Base-by-base conservation (phyloP, 139 green algal genomes). In the Micractinium conductrix region DNA sequence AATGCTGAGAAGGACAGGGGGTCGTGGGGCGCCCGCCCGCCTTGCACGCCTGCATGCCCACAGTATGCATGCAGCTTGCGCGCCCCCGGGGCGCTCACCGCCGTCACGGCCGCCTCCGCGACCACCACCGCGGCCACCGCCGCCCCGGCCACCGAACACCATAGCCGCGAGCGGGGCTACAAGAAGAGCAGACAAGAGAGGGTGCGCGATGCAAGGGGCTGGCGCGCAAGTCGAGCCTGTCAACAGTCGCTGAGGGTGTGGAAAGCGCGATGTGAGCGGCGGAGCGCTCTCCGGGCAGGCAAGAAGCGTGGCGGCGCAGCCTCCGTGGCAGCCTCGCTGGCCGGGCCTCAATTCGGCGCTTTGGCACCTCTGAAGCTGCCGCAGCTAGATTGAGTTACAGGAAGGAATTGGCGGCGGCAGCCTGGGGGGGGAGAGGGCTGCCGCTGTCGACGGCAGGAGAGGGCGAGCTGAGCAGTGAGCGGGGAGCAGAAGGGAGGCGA, bases 121-220 rank as follows among this genome's bases (percentile, higher is more conserved):
- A 35, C 83, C 60, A 43, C 73, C 45, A 33, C 83, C 72, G 60
- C 83, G 33, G 43, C 83, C 55, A n/a, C 83, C 83, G 44, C 80
- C 85, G 44, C n/a, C n/a, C n/a, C 78, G 58, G 4, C 80, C 85
- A 26, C 83, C 92, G 24, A 89, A 91, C 3, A 71, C 80, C 48
- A 88, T 91, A 63, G 62, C 42, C 73, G n/a, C n/a, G n/a, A n/a
- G n/a, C n/a, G n/a, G 37, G n/a, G 7, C 21, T 48, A 74, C 16
- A 48, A 22, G 68, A 48, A 74, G 68, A 26, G n/a, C n/a, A n/a
- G n/a, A n/a, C n/a, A n/a, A n/a, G n/a, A n/a, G n/a, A n/a, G n/a
- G 24, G 53, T 62, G 53, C 10, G 53, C 19, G 53, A 62, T 30
- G 53, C 53, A 22, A 62, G 53, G 26, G 24, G 53, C 53, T 30